These are phyloP conservation scores for Epichloe typhina DNA, from an alignment of 2,329 filamentous ascomycete species.

Conservation along the genomic window DNA sequence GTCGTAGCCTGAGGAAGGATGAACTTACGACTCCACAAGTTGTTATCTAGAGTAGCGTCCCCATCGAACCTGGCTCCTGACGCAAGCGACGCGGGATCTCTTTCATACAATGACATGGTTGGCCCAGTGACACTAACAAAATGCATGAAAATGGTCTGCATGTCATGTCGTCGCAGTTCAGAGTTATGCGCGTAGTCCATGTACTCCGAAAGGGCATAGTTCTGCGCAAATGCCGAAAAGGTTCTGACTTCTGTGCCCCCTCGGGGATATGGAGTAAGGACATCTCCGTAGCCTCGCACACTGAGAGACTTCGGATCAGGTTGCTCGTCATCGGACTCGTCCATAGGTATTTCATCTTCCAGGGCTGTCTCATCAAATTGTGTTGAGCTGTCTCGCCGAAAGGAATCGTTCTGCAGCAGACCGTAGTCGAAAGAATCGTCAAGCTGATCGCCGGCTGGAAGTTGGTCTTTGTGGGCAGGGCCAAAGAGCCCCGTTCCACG, in stretches of 20 bases:
- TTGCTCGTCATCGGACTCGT: constrained; percentile 48
- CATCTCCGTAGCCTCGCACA: constrained; percentile 20
- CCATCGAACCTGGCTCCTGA: constrained; percentile 41
- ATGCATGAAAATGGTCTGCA: constrained; percentile 75
- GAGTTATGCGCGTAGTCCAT: constrained; percentile 50
- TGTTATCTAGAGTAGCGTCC: constrained; percentile 49
- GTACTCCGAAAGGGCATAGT: constrained; percentile 49
- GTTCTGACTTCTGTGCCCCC: constrained; percentile 32
- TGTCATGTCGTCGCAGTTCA: constrained; percentile 68
- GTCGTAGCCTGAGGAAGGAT: neutral
- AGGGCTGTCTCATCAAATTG: neutral
- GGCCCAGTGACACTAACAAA: constrained; percentile 84
- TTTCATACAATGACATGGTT: constrained; percentile 75
- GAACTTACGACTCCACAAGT: constrained; percentile 48
- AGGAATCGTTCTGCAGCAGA: neutral
- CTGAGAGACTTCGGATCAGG: constrained; percentile 14
- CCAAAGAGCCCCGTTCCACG: neutral
- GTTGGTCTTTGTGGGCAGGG: constrained; percentile 5
- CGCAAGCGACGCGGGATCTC: constrained; percentile 61
- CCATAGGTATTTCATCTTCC: constrained; percentile 13
- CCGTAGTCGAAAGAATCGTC: neutral
- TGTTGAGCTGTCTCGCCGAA: neutral
- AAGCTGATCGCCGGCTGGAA: constrained; percentile 5
- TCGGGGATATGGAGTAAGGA: constrained; percentile 15
- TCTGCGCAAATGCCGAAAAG: constrained; percentile 34